phyloP scores from a whole-genome alignment of 108 stramenopile species.

The Stephanodiscus triporus region DNA sequence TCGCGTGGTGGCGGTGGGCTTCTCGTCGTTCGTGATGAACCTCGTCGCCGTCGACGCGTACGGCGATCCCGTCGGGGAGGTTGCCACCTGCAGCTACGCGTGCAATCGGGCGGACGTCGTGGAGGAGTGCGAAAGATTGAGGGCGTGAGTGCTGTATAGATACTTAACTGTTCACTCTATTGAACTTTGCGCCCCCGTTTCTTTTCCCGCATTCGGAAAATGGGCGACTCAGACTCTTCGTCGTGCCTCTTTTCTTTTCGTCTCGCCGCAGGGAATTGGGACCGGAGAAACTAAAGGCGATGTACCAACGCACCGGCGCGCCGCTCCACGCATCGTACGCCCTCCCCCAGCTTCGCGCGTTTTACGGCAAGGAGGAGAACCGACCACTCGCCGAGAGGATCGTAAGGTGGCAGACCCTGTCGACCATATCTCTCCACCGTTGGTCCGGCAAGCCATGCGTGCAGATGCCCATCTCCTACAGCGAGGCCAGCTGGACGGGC shows the following conservation, averaged over 20 bases:
- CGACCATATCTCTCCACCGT: constrained; percentile 63
- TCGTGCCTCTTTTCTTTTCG: not conserved
- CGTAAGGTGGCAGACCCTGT: constrained; percentile 65
- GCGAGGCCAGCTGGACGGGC: constrained; percentile 90
- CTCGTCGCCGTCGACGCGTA: constrained; percentile 60
- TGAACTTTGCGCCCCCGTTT: not conserved
- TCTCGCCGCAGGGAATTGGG: constrained; percentile 5
- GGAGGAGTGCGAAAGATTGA: constrained; percentile 54
- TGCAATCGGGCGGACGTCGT: constrained; percentile 69
- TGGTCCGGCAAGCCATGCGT: constrained; percentile 56
- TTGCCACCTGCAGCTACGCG: constrained; percentile 74
- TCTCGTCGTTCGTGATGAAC: constrained; percentile 89
- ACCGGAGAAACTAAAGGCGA: constrained; percentile 25
- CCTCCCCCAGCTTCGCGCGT: constrained; percentile 65
- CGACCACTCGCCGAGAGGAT: constrained; percentile 11
- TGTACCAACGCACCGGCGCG: constrained; percentile 77
- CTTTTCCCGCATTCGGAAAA: not conserved
- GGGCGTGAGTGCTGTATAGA: constrained; percentile 34
- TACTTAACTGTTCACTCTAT: not conserved
- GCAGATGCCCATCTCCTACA: constrained; percentile 71
- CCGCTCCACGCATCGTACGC: constrained; percentile 82
- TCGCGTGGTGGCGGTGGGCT: constrained; percentile 67
- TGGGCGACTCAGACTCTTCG: not conserved
- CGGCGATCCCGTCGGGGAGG: constrained; percentile 53
- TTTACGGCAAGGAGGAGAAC: constrained; percentile 45